phyloP scores from a whole-genome alignment of 495 filamentous ascomycete species.

The Hypoxylon crocopeplum region DNA sequence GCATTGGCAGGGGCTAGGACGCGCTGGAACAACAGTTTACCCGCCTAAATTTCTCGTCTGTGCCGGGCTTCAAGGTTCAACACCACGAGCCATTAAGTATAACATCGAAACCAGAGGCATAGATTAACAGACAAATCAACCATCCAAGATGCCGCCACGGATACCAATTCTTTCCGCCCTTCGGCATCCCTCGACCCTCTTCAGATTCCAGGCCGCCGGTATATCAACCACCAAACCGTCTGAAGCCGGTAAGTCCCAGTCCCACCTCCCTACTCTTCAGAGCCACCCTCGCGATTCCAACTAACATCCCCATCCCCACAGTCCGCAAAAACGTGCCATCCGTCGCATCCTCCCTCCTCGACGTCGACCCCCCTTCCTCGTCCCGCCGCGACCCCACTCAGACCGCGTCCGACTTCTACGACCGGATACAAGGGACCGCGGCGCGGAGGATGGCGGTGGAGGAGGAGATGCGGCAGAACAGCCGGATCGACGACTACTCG shows the following conservation, averaged over 20 bases:
- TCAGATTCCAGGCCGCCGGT: conserved; percentile 24
- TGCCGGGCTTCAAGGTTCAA: background rate
- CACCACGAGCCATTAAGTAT: background rate
- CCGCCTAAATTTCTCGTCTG: conserved; percentile 30
- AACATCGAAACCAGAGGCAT: background rate
- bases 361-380: conserved; percentile 12
- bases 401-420: conserved; percentile 12
- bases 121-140: conserved; percentile 7
- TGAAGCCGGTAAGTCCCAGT: conserved; percentile 26
- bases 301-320: conserved; percentile 17
- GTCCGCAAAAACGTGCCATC: conserved; percentile 20
- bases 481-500: conserved; percentile 44
- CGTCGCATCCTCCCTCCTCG: conserved; percentile 22
- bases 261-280: too few relatives aligned
- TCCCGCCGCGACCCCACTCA: background rate
- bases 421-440: background rate
- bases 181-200: conserved; percentile 26
- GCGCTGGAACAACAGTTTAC: conserved; percentile 25
- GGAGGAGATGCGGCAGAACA: conserved; percentile 23
- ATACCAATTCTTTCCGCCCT: conserved; percentile 30
- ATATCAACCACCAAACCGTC: conserved; percentile 25
- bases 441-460: conserved; percentile 46
- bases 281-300: conserved; percentile 13
- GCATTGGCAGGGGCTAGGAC: background rate
- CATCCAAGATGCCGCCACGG: conserved; percentile 40